Conservation (phyloP, 2,329 filamentous ascomycete genomes). For the Aureobasidium zeae region DNA sequence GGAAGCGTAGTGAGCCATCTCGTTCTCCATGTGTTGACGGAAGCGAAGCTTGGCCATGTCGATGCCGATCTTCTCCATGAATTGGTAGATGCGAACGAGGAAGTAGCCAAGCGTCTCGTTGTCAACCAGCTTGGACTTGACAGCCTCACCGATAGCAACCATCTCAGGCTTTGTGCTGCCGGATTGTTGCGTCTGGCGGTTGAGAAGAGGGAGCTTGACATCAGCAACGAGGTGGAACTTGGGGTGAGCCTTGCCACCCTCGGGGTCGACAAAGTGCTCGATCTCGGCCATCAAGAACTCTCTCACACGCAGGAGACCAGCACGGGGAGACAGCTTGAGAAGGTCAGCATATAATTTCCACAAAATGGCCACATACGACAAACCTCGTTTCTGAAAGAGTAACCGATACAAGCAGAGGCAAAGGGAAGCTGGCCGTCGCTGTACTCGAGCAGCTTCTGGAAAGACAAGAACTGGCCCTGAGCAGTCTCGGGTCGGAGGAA, state of each 20-base stretch:
- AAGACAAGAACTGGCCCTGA: conserved; percentile 96
- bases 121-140: conserved; percentile 73
- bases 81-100: conserved; percentile 83
- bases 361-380: conserved; percentile 3
- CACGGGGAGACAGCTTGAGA: conserved; percentile 66
- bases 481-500: conserved; percentile 91
- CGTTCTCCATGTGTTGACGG: conserved; percentile 89
- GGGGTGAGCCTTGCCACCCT: conserved; percentile 86
- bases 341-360: background rate
- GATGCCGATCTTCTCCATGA: conserved; percentile 79
- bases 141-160: conserved; percentile 76
- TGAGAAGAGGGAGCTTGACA: conserved; percentile 72
- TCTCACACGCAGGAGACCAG: conserved; percentile 83
- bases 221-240: conserved; percentile 81
- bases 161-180: conserved; percentile 69
- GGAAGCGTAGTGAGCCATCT: conserved; percentile 87
- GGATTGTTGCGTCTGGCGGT: conserved; percentile 73
- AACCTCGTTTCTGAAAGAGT: conserved; percentile 87
- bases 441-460: conserved; percentile 90
- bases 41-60: conserved; percentile 86
- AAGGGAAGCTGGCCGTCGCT: conserved; percentile 95
- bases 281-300: conserved; percentile 99
- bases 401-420: conserved; percentile 92
- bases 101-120: conserved; percentile 99
- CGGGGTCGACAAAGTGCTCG: conserved; percentile 93